These are phyloP conservation scores for Macadamia tetraphylla DNA, from an alignment of 164 flowering plant genomes.

Conservation along the genomic window DNA sequence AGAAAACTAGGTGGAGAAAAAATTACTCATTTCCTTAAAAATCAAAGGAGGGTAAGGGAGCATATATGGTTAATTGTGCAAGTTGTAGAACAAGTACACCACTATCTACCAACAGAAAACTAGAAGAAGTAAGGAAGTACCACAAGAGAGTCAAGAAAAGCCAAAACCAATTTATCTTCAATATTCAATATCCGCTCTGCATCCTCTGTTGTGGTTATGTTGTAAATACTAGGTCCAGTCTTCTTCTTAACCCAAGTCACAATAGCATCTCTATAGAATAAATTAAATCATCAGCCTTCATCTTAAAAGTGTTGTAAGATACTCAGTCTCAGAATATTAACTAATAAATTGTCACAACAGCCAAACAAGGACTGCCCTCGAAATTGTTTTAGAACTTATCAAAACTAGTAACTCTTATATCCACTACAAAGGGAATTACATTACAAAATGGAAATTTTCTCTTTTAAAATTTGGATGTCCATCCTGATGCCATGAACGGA, in stretches of 20 bases:
- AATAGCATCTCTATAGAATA: slow-evolving; percentile 58
- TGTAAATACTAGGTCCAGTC: slow-evolving; percentile 71
- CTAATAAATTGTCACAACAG: not conserved
- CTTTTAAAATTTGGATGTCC: too few species aligned
- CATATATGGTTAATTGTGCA: not conserved
- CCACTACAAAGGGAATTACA: too few species aligned
- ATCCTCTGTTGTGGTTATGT: slow-evolving; percentile 62
- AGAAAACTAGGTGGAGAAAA: not conserved
- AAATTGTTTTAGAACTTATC: too few species aligned
- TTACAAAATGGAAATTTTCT: too few species aligned
- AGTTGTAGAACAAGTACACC: not conserved
- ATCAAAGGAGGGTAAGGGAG: too few species aligned
- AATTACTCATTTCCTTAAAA: too few species aligned
- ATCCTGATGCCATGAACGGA: too few species aligned
- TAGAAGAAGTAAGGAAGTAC: slow-evolving; percentile 31
- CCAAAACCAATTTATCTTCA: slow-evolving; percentile 65
- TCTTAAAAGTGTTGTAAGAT: not conserved
- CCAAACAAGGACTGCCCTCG: not conserved
- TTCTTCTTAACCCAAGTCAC: slow-evolving; percentile 95
- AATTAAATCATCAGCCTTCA: slow-evolving; percentile 6
- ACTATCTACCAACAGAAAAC: not conserved
- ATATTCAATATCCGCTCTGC: slow-evolving; percentile 65
- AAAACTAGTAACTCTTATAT: too few species aligned
- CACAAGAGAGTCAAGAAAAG: slow-evolving; percentile 79
- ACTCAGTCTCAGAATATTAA: not conserved